These are phyloP conservation scores for Polyporus tsugae DNA, from an alignment of 1,284 basidiomycete species.

Conservation along the genomic window DNA sequence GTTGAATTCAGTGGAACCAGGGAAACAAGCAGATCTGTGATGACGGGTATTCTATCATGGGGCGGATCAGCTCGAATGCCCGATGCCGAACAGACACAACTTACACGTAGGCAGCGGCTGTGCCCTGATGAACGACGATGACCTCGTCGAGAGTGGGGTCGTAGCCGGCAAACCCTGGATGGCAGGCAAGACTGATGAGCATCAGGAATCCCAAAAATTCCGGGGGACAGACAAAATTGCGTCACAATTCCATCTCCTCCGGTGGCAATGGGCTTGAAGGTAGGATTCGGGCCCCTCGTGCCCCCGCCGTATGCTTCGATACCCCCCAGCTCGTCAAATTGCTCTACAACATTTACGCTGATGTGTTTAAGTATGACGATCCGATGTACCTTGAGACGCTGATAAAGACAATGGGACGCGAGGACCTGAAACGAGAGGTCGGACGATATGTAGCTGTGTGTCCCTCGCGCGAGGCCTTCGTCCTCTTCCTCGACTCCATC, in stretches of 20 bases:
- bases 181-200: not conserved
- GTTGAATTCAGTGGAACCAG: conserved; percentile 46
- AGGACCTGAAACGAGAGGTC: conserved; percentile 27
- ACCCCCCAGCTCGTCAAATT: conserved; percentile 47
- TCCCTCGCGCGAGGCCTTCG: conserved; percentile 50
- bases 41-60: conserved; percentile 29
- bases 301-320: conserved; percentile 32
- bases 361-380: conserved; percentile 55
- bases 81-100: not conserved
- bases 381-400: not conserved
- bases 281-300: conserved; percentile 48
- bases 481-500: conserved; percentile 47
- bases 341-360: conserved; percentile 53
- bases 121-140: conserved; percentile 19
- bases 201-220: too few species aligned
- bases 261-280: conserved; percentile 6
- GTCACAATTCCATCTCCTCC: conserved; percentile 21
- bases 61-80: not conserved
- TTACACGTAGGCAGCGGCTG: conserved; percentile 16
- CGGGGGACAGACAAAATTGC: conserved; percentile 15
- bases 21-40: conserved; percentile 55
- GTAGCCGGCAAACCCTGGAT: conserved; percentile 22
- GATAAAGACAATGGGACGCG: not conserved
- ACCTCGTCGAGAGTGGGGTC: conserved; percentile 17
- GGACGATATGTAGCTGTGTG: conserved; percentile 16